Percentiles rank a stretch among this genome's conserved stretches.
Conservation (phyloP, 805 yeast genomes). For the Metschnikowia arizonensis region DNA sequence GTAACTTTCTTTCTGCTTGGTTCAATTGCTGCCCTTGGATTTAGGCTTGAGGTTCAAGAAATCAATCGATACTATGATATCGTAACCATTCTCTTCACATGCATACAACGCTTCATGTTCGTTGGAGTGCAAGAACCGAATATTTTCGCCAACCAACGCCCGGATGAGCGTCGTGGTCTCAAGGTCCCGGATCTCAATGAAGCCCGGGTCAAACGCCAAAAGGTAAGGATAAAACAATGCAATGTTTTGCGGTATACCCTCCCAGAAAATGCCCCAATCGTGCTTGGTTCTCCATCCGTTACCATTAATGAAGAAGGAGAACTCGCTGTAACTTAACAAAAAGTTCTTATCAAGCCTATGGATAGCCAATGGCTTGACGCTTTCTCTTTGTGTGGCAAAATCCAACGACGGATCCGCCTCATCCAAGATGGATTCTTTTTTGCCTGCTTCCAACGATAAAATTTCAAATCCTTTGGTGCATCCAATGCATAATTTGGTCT, state of each 20-base stretch:
- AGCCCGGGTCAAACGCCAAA: slow-evolving; percentile 82
- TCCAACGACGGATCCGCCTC: slow-evolving; percentile 98
- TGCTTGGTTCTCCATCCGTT: slow-evolving; percentile 96
- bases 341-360: slow-evolving; percentile 88
- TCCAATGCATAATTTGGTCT: slow-evolving; percentile 87
- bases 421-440: slow-evolving; percentile 84
- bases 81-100: slow-evolving; percentile 86
- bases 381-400: slow-evolving; percentile 78
- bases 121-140: slow-evolving; percentile 80
- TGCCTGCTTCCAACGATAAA: slow-evolving; percentile 77
- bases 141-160: slow-evolving; percentile 89
- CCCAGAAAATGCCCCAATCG: slow-evolving; percentile 95
- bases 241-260: slow-evolving; percentile 88
- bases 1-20: too few species aligned
- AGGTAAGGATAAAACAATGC: slow-evolving; percentile 93
- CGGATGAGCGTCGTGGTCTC: slow-evolving; percentile 81
- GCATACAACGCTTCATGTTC: slow-evolving; percentile 93
- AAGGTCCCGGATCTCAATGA: slow-evolving; percentile 89
- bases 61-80: slow-evolving; percentile 87
- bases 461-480: slow-evolving; percentile 96
- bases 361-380: slow-evolving; percentile 81
- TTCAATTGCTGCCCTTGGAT: not conserved
- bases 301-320: slow-evolving; percentile 88
- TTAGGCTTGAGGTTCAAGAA: slow-evolving; percentile 65
- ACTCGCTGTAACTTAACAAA: slow-evolving; percentile 82